phyloP scores from a whole-genome alignment of 2,329 filamentous ascomycete genomes.

The Dothistroma pini region DNA sequence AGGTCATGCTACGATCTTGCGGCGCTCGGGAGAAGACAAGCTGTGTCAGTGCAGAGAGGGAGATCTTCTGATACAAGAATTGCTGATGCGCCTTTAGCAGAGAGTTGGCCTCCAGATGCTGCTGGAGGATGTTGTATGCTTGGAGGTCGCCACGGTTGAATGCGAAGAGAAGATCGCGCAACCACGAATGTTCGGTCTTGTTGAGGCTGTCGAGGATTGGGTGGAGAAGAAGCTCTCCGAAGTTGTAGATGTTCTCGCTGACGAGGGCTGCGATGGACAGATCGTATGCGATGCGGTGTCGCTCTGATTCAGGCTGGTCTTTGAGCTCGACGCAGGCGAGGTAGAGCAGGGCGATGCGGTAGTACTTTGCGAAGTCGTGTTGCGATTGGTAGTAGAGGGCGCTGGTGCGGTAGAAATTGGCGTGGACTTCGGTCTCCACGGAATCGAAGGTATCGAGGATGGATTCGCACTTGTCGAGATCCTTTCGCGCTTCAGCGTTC shows the following conservation, averaged over 20 bases:
- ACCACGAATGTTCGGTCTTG: slow-evolving; percentile 74
- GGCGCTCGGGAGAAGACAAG: slow-evolving; percentile 93
- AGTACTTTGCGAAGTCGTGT: slow-evolving; percentile 92
- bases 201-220: slow-evolving; percentile 85
- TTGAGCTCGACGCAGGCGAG: slow-evolving; percentile 89
- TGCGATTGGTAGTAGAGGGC: slow-evolving; percentile 90
- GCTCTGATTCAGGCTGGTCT: slow-evolving; percentile 69
- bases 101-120: slow-evolving; percentile 69
- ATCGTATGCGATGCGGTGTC: slow-evolving; percentile 81
- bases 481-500: slow-evolving; percentile 76
- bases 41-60: slow-evolving; percentile 91
- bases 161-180: slow-evolving; percentile 91
- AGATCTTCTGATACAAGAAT: slow-evolving; percentile 96
- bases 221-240: slow-evolving; percentile 96
- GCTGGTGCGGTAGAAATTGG: slow-evolving; percentile 92
- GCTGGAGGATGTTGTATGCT: slow-evolving; percentile 74
- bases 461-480: slow-evolving; percentile 80
- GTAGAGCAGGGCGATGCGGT: slow-evolving; percentile 95
- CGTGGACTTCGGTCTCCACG: slow-evolving; percentile 92
- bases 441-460: slow-evolving; percentile 90
- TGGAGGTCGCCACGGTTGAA: slow-evolving; percentile 94
- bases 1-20: slow-evolving; percentile 92
- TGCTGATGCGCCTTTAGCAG: slow-evolving; percentile 74
- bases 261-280: slow-evolving; percentile 88
- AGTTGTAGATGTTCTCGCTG: slow-evolving; percentile 97